Conservation (phyloP, 1,139 yeast species). For the Kurtzmaniella quercitrusa region DNA sequence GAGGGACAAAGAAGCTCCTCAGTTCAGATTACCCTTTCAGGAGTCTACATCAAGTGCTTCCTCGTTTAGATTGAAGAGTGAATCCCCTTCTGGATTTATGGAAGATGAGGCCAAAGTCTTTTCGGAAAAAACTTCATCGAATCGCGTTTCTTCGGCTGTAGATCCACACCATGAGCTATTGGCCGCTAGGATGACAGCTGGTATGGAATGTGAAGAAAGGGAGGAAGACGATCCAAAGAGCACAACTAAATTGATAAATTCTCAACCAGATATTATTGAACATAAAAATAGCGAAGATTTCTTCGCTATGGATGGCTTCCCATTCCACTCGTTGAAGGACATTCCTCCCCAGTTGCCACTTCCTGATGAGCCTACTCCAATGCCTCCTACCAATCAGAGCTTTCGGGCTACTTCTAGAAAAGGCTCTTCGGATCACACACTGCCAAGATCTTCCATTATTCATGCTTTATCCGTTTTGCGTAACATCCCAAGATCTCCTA, state of each 20-base stretch:
- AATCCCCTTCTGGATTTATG: conserved; percentile 1
- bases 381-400: conserved; percentile 34
- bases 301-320: conserved; percentile 15
- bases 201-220: background rate
- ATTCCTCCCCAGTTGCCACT: conserved; percentile 55
- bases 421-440: conserved; percentile 33
- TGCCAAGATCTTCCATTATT: conserved; percentile 42
- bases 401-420: conserved; percentile 34
- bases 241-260: background rate
- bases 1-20: conserved; percentile 35
- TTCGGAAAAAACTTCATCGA: background rate
- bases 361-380: conserved; percentile 51
- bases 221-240: background rate
- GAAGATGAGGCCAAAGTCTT: background rate
- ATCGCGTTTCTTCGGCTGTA: conserved; percentile 16
- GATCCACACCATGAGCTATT: conserved; percentile 19
- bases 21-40: conserved; percentile 65
- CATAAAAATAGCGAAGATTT: background rate
- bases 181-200: background rate
- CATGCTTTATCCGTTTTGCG: conserved; percentile 42
- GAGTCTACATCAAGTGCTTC: conserved; percentile 21
- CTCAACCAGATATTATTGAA: background rate
- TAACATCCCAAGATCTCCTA: conserved; percentile 40
- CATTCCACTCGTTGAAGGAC: conserved; percentile 32
- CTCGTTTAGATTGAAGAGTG: background rate